Percentiles rank a stretch among this genome's conserved stretches.
Evolutionary conservation across 768 basidiomycete species (phyloP).

Genomic region (Xanthoconium purpureum): DNA sequence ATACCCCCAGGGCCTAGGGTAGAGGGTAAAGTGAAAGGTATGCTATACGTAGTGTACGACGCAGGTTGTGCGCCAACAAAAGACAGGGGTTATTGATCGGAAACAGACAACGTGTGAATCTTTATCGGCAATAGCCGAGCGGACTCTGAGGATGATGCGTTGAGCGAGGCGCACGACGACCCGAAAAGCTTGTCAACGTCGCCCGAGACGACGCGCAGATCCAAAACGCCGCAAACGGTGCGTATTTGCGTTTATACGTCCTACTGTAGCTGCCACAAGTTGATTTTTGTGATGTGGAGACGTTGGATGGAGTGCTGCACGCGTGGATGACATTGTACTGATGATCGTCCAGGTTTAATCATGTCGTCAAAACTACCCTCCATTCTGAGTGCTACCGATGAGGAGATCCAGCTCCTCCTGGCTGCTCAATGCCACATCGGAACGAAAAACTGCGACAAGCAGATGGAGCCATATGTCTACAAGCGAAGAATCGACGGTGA

Average conservation of each 20-base stretch:
- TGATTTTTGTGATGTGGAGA: constrained; percentile 7
- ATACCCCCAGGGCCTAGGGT: no score
- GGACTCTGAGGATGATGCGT: constrained; percentile 11
- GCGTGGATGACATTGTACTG: constrained; percentile 34
- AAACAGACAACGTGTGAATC: constrained; percentile 16
- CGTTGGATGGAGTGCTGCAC: constrained; percentile 36
- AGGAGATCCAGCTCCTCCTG: constrained; percentile 93
- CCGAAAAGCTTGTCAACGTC: constrained; percentile 37
- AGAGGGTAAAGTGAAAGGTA: no score
- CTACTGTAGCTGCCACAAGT: constrained; percentile 5
- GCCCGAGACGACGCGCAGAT: constrained; percentile 38
- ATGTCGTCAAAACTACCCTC: constrained; percentile 92
- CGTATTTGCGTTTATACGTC: constrained; percentile 23
- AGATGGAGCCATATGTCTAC: constrained; percentile 98
- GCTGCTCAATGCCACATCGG: constrained; percentile 97
- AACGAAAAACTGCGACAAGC: constrained; percentile 99
- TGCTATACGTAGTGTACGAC: no score
- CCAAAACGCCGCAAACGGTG: constrained; percentile 39
- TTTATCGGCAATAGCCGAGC: constrained; percentile 20
- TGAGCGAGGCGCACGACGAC: constrained; percentile 17
- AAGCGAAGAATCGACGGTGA: constrained; percentile 93
- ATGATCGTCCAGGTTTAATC: constrained; percentile 33
- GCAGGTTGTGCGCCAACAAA: no score
- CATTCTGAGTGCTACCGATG: constrained; percentile 89
- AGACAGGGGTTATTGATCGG: no score